Base-by-base conservation (phyloP, 331 rosid species). In the Malus hybrid region DNA sequence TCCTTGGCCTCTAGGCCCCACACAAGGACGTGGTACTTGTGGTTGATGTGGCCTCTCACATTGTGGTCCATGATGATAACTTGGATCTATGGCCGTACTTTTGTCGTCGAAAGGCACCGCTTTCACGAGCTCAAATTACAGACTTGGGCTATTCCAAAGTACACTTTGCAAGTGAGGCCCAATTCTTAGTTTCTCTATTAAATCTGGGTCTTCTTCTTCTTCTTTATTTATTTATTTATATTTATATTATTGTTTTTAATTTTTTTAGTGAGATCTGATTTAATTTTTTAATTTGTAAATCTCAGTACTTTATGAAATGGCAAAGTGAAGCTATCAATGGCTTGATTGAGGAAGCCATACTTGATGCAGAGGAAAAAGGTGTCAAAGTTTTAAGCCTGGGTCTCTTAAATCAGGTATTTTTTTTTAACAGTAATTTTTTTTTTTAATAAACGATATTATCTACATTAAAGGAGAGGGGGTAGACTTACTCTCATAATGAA, bases 31-130 rank as follows among this genome's bases (percentile, higher is more conserved):
- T 90, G 93, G 91, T 93, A 87, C 82, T 58, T 84, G 5, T 71
- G 84, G 80, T 68, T 93, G 46, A 78, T 93, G 86, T 88, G 89
- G 90, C 98, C 98, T 2, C 24, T 89, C 24, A 91, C 98, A 24
- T 53, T 89, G 42, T 86, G 85, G 77, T 87, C 96, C 20, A 63
- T 80, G 75, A 70, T 90, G 5, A 5, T 90, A 10, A 85, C 93
- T 55, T 77, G 89, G 88, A 77, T 85, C 29, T 87, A 63, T 66
- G 90, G 87, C 5, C 86, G 81, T 1, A 80, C 96, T 0, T 91
- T 93, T 73, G 87, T 90, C 7, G 53, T 82, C 24, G 96, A 93
- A 79, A 84, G 88, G 39, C 87, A 87, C 24, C 52, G 78, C 36
- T 88, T 87, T 83, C 61, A 75, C 32, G 74, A 36, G 13, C 90